Base-by-base conservation (phyloP, 2,329 filamentous ascomycete genomes). In the Elsinoe ampelina region DNA sequence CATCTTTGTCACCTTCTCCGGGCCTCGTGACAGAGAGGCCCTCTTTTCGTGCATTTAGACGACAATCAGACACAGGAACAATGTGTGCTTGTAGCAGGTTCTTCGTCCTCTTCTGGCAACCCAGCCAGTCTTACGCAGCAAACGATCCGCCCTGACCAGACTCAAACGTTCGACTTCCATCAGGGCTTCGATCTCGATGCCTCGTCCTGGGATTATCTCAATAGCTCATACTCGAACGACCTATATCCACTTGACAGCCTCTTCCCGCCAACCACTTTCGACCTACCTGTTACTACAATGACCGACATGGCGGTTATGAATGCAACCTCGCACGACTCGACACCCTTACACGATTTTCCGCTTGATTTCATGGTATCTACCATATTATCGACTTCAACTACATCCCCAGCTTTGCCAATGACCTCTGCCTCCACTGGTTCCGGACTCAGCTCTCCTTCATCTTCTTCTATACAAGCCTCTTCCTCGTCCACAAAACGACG, bases 21-120 rank as follows among this genome's bases (percentile, higher is more conserved):
- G 48, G 48, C 48, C 48, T 52, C 48, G 48, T 12, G 22, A 8
- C 26, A 35, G 32, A 30, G 48, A 52, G 48, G 48, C 48, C 48
- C 48, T 34, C 20, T 15, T 38, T 52, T 26, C 15, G 48, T 52
- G 48, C 32, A 52, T 35, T 17, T 19, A 34, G 32, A 35, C 19
- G 38, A 17, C 35, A 32, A 39, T 35, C 32, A 52, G 26, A 34
- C 32, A 52, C 32, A n/a, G 17, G n/a, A 20, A 52, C 48, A 36
- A 52, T 52, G 48, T 52, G 32, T 26, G 32, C 26, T 52, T 52
- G 48, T 35, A 52, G 36, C 35, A 15, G 12, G 19, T 19, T 52
- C 34, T 36, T 26, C 19, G 17, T 20, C 32, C 22, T 52, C 32
- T 52, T 19, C 34, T 52, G 48, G 48, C 34, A 13, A 35, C 48